Evolutionary conservation across 129 eudicot genomes (phyloP), one percentile per base, ranked within the genome.

Genomic region (Tanacetum coccineum): DNA sequence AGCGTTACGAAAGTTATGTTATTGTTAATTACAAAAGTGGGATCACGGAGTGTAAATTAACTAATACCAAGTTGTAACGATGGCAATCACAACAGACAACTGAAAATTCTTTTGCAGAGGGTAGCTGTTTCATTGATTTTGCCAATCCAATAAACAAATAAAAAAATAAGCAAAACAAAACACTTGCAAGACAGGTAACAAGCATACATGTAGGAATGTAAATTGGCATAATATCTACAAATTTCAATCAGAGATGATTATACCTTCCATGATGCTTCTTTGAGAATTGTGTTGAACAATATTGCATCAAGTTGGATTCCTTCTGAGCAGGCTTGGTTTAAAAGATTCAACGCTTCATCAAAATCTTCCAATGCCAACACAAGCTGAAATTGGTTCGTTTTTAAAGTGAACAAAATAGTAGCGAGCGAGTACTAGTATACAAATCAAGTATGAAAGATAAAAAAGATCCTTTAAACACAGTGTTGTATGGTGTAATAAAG

Each of bases 251-350:
- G 52, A 62, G 51, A 62, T 18, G 7, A 8, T 5, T 18, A 44
- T 39, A 86, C 95, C 96, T 78, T 70, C 21, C 49, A 39, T 50
- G 57, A 46, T 18, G 95, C 93, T 75, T 8, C 80, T 25, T 39
- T 77, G 69, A 86, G 75, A 75, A 84, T 73, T 18, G 87, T 80
- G 80, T 86, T 93, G 68, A 86, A 89, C 53, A 88, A 62, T 61
- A 81, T 7, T 13, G 77, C 74, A 82, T 93, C 95, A 49, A 75
- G 86, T 75, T 84, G 68, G 13, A 82, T 78, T 67, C 79, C 86
- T 62, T 84, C 95, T 9, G 73, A 74, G 72, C 76, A 70, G 9
- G 79, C 87, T 58, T 74, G 87, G 46, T 80, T 73, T 48, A 93
- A 75, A 62, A 93, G 82, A 58, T 39, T 26, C 71, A 89, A 67